Evolutionary conservation across 1,139 yeast species (phyloP), one percentile per base, ranked within the genome.

Genomic region (Suhomyces chickasaworum): DNA sequence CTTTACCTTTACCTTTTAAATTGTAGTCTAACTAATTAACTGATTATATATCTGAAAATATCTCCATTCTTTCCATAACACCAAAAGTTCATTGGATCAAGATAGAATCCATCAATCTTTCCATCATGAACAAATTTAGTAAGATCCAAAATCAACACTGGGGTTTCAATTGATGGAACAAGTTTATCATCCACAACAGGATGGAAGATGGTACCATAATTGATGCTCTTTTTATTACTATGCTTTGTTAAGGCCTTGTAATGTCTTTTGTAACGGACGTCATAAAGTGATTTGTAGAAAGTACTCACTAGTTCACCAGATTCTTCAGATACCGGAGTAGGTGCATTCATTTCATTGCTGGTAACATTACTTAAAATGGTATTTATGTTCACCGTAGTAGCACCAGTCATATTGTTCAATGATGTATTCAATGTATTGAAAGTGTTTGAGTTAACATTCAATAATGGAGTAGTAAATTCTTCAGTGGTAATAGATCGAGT

Each of bases 11-110:
- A n/a, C n/a, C n/a, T 20, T 20, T 23, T 41, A 37, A 12, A 17
- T n/a, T 37, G 33, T 37, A 29, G 18, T 37, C 23, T 34, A 41
- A 29, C 31, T 31, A 36, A 45, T 45, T 34, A 41, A 29, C 31
- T 31, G 32, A 45, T 45, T 15, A 45, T 17, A 18, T 45, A 49
- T 41, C 59, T 69, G 40, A 80, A 69, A 10, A 79, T 60, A 59
- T 81, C 86, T 2, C 86, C 86, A 37, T 73, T 75, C 41, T 73
- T 70, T 2, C 77, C 73, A 60, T 75, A 77, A 21, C 78, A 72
- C 84, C 84, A 80, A 41, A 80, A 68, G 44, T 63, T 65, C 17
- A 52, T 50, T 2, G 64, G 56, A 39, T 71, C 77, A 35, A 77
- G 59, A 48, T 66, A 65, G 30, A 78, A 60, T 2, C 78, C 76